Base-by-base conservation (phyloP, 192 early-diverging fungal genomes). In the Rhizoclosmatium globosum region DNA sequence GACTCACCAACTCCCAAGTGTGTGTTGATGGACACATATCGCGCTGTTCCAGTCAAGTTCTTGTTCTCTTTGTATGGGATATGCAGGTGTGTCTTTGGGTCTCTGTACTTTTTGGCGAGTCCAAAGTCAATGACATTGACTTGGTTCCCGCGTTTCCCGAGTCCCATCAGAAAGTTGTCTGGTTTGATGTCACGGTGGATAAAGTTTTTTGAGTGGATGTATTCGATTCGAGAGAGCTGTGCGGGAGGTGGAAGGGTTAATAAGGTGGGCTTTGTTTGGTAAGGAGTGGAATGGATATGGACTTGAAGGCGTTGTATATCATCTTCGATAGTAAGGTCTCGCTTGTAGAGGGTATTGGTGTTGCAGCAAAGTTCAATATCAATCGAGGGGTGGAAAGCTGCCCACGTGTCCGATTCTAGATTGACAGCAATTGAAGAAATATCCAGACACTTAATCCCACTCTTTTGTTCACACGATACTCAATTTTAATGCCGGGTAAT, bases 61-160 rank as follows among this genome's bases (percentile, higher is more conserved):
- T 91, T 91, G 79, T 91, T 89, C 79, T 91, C 90, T 57, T 84
- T 90, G 82, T 91, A 91, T 17, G 90, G 90, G 74, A 91, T 91
- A 66, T 91, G 90, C 47, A 91, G 76, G 74, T 91, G 87, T 38
- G 90, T 91, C 57, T 85, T 86, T 13, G 89, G 89, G 79, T 91
- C 90, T 31, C 90, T 73, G 72, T 91, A 91, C 70, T 91, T 90
- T 71, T 91, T 91, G 42, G 90, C 90, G 39, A 91, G 79, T 38
- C 90, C 90, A 85, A 91, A 91, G 77, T 91, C 90, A 72, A 91
- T 90, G 31, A 90, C 84, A 80, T 91, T 91, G 71, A 91, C 90
- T 76, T 90, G 87, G 78, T 91, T 91, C 50, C 86, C 87, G 46
- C 89, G 86, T 68, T 88, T 88, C 41, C 88, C 89, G 46, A 89